Evolutionary conservation across 2,329 filamentous ascomycete genomes (phyloP).

Genomic region (Lachnellula suecica): DNA sequence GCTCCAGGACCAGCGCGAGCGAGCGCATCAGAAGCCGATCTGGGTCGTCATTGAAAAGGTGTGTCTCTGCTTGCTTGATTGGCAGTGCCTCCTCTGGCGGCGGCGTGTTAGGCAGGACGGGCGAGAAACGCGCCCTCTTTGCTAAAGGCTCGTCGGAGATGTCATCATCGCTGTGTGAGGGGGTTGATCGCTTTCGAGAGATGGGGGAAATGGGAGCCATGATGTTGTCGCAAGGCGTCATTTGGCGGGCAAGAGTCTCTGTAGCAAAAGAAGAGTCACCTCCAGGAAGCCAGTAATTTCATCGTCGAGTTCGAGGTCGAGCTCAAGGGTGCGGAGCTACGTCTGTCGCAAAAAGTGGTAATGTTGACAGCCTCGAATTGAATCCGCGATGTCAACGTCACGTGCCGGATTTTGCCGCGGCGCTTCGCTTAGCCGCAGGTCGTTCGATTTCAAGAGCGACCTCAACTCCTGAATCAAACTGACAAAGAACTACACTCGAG

Average conservation of each 20-base stretch:
- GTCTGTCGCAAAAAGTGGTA: not conserved
- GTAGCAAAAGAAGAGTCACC: slow-evolving; percentile 3
- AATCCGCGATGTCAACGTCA: not conserved
- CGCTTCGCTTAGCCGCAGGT: slow-evolving; percentile 6
- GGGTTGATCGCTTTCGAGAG: slow-evolving; percentile 27
- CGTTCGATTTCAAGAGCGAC: slow-evolving; percentile 25
- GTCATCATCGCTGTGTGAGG: slow-evolving; percentile 27
- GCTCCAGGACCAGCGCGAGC: slow-evolving; percentile 53
- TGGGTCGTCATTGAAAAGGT: slow-evolving; percentile 31
- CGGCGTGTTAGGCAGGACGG: slow-evolving; percentile 22
- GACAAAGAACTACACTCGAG: slow-evolving; percentile 29
- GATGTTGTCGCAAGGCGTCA: slow-evolving; percentile 1
- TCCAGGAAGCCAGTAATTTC: not conserved
- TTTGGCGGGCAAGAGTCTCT: not conserved
- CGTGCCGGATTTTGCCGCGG: slow-evolving; percentile 3
- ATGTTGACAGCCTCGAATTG: slow-evolving; percentile 4
- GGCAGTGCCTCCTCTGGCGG: slow-evolving; percentile 21
- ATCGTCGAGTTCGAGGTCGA: slow-evolving; percentile 1
- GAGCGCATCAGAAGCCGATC: slow-evolving; percentile 47
- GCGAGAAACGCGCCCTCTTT: slow-evolving; percentile 27
- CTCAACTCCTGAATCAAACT: slow-evolving; percentile 8
- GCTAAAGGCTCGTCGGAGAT: slow-evolving; percentile 20
- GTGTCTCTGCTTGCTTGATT: not conserved
- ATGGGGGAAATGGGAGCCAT: slow-evolving; percentile 26
- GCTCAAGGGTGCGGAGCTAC: not conserved